These are phyloP conservation scores for Russula olivacea DNA, from an alignment of 768 basidiomycete species.

Conservation along the genomic window DNA sequence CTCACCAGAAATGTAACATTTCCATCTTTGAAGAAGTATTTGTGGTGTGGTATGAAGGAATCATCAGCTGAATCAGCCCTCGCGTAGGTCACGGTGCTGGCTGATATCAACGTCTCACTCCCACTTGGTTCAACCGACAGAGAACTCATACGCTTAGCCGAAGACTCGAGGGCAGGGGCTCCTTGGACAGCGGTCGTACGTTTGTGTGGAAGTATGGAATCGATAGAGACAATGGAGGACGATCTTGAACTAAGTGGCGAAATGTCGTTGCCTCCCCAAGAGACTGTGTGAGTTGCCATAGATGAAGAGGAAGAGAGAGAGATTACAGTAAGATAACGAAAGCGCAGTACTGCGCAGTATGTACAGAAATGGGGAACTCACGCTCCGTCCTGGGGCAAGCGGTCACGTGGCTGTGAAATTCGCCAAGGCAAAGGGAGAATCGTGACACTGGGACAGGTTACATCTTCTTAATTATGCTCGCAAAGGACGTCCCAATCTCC, in stretches of 20 bases:
- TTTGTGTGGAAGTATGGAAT: neutral
- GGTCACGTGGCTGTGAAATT: too few species aligned
- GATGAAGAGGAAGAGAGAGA: too few species aligned
- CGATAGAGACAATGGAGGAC: neutral
- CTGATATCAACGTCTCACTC: neutral
- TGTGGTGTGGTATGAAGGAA: constrained; percentile 9
- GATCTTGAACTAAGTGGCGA: neutral
- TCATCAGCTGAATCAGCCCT: neutral
- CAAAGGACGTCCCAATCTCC: too few species aligned
- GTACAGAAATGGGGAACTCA: too few species aligned
- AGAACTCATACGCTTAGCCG: too few species aligned
- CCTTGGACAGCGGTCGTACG: neutral
- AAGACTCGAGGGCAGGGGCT: neutral
- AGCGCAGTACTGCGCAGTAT: too few species aligned
- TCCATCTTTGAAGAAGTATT: constrained; percentile 19
- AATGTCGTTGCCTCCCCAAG: neutral
- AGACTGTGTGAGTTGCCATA: constrained; percentile 9
- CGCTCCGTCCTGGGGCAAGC: neutral
- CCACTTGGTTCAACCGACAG: neutral
- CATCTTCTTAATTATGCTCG: too few species aligned
- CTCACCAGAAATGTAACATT: constrained; percentile 21
- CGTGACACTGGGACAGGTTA: too few species aligned
- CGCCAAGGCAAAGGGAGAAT: too few species aligned
- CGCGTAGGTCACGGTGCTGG: neutral
- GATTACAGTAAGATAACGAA: neutral